phyloP scores from a whole-genome alignment of 1,284 basidiomycete genomes.

The Cerrena zonata region DNA sequence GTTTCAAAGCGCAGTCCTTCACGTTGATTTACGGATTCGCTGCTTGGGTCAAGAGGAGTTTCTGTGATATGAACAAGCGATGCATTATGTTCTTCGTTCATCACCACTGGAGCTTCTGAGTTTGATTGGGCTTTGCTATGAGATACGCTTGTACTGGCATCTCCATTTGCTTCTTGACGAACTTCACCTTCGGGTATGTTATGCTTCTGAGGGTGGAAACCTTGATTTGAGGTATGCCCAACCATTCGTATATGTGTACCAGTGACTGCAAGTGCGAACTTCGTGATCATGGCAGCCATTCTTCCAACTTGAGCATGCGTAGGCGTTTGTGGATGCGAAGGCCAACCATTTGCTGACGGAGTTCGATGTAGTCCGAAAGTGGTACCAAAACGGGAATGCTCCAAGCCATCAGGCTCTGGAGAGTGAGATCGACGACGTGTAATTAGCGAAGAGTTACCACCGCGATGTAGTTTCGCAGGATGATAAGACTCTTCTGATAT shows the following conservation, averaged over 20 bases:
- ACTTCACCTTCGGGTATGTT: background rate
- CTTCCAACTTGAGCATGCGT: conserved; percentile 36
- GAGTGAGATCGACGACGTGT: conserved; percentile 7
- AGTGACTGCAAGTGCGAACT: conserved; percentile 37
- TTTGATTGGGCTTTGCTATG: too few species aligned
- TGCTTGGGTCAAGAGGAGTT: background rate
- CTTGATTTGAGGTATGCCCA: conserved; percentile 7
- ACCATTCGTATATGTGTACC: conserved; percentile 21
- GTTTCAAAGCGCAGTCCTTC: background rate
- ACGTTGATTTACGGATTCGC: background rate
- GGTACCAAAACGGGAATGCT: background rate
- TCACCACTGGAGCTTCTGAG: background rate
- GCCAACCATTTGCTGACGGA: conserved; percentile 19
- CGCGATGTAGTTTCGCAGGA: conserved; percentile 1
- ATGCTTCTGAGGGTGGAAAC: background rate
- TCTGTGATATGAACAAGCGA: background rate
- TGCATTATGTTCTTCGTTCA: background rate
- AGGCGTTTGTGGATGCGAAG: conserved; percentile 22
- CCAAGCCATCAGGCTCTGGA: background rate
- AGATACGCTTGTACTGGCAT: background rate
- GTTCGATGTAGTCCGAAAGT: conserved; percentile 22
- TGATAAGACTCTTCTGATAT: conserved; percentile 4
- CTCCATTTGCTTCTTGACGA: background rate
- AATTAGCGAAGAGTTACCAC: background rate
- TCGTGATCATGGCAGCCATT: conserved; percentile 48